Evolutionary conservation across 2,329 filamentous ascomycete genomes (phyloP).

Genomic region (Fusarium hostae): DNA sequence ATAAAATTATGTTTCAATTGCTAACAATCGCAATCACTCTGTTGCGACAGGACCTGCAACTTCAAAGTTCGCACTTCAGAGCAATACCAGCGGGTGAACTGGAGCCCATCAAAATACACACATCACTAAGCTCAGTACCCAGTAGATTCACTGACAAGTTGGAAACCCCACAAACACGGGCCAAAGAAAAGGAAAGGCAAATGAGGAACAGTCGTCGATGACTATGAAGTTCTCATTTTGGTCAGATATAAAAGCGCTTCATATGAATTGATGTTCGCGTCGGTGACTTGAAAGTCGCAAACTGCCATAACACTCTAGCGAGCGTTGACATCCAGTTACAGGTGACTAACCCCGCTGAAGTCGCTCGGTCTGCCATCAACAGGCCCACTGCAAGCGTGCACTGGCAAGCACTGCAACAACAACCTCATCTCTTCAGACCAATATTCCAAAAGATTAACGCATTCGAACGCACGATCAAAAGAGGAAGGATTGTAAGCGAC

Average conservation of each 20-base stretch:
- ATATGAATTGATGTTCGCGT: fast-evolving
- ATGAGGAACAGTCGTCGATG: fast-evolving
- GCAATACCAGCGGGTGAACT: too few species aligned
- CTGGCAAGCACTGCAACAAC: background rate
- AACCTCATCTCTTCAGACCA: background rate
- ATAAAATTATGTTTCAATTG: background rate
- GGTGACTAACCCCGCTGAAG: background rate
- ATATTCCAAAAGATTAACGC: background rate
- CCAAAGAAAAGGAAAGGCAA: fast-evolving
- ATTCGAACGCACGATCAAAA: background rate
- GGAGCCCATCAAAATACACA: background rate
- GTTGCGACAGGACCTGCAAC: background rate
- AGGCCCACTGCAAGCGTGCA: background rate
- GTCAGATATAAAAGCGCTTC: fast-evolving
- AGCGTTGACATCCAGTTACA: background rate
- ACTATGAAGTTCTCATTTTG: too few species aligned
- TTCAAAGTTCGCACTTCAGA: background rate
- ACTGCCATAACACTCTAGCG: background rate
- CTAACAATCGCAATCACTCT: background rate
- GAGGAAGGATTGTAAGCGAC: background rate
- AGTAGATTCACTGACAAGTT: fast-evolving
- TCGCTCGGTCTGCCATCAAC: background rate
- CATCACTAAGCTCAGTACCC: background rate
- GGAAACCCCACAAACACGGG: too few species aligned
- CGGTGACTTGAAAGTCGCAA: background rate